Evolutionary conservation across 805 yeast species (phyloP).

Genomic region (Ogataea henricii): DNA sequence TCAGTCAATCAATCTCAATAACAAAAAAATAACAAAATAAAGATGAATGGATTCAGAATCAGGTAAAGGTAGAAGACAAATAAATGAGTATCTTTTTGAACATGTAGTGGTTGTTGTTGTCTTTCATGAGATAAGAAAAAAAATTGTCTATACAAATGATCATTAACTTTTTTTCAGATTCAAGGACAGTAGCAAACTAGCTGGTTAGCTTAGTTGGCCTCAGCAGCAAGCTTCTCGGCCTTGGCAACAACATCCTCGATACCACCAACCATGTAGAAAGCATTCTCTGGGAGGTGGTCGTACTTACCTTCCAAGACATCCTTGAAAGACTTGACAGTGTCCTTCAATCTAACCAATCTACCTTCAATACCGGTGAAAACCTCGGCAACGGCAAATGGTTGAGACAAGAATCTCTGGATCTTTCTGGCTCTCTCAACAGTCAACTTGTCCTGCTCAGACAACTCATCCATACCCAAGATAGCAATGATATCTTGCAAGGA

Average conservation of each 20-base stretch:
- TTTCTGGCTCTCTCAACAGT: constrained; percentile 99
- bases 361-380: constrained; percentile 99
- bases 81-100: constrained; percentile 14
- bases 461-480: constrained; percentile 99
- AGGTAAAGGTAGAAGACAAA: constrained; percentile 14
- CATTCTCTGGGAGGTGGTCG: constrained; percentile 98
- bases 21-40: constrained; percentile 14
- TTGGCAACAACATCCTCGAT: constrained; percentile 97
- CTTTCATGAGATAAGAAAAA: constrained; percentile 19
- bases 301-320: constrained; percentile 98
- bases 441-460: constrained; percentile 97
- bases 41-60: constrained; percentile 21
- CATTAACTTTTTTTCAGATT: constrained; percentile 12
- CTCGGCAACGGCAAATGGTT: constrained; percentile 99
- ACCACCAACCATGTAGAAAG: constrained; percentile 99
- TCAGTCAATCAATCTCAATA: constrained; percentile 8
- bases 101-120: constrained; percentile 15
- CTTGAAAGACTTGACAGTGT: constrained; percentile 91
- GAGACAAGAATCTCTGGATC: constrained; percentile 99
- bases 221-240: constrained; percentile 98
- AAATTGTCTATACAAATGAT: constrained; percentile 22
- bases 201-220: constrained; percentile 56
- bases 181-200: not conserved
- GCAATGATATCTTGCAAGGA: constrained; percentile 99
- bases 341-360: constrained; percentile 94